phyloP scores from a whole-genome alignment of 345 rosid genomes.

The Pugionium cornutum region DNA sequence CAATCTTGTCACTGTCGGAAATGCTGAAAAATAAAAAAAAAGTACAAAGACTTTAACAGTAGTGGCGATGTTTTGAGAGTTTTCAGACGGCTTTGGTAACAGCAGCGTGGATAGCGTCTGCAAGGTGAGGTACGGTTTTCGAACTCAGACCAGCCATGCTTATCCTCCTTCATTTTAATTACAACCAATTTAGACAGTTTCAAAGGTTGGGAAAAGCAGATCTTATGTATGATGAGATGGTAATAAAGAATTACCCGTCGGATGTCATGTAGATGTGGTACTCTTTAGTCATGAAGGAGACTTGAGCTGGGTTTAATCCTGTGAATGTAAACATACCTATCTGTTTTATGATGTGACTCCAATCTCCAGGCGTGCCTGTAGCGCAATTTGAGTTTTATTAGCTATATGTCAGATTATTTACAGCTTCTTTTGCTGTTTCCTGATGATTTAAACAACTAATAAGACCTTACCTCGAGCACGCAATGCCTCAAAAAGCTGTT shows the following conservation, averaged over 20 bases:
- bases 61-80: neutral
- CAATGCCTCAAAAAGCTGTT: conserved; percentile 70
- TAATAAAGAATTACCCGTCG: conserved; percentile 56
- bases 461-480: conserved; percentile 47
- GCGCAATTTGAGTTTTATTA: conserved; percentile 5
- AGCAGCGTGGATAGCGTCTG: conserved; percentile 69
- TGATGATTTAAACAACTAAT: neutral
- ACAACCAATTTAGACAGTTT: conserved; percentile 19
- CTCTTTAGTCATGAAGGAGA: conserved; percentile 62
- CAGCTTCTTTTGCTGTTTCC: neutral
- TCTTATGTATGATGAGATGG: neutral
- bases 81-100: conserved; percentile 44
- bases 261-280: conserved; percentile 77
- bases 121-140: conserved; percentile 67
- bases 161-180: conserved; percentile 53
- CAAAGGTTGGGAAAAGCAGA: neutral
- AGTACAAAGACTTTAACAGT: neutral
- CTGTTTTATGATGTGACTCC: conserved; percentile 77
- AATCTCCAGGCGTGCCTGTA: conserved; percentile 73
- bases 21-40: conserved; percentile 2
- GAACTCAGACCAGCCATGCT: conserved; percentile 82
- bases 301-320: conserved; percentile 65
- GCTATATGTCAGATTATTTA: neutral
- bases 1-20: conserved; percentile 4
- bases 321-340: conserved; percentile 85